phyloP scores from a whole-genome alignment of 305 asterid species.

The Fraxinus floribunda region DNA sequence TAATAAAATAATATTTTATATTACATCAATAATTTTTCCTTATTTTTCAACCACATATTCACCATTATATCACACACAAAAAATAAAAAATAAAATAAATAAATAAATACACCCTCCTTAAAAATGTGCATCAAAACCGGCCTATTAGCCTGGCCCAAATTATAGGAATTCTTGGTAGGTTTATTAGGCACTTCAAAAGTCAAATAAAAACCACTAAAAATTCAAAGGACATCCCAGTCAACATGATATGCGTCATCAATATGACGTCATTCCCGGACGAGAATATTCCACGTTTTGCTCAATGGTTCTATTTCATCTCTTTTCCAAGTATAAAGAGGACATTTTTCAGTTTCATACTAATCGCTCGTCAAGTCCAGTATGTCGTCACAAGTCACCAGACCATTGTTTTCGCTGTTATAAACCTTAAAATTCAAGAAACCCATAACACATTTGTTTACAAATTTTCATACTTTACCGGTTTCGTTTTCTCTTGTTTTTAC shows the following conservation, averaged over 20 bases:
- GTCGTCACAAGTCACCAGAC: not conserved
- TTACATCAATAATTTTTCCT: no score
- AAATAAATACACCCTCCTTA: no score
- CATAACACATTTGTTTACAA: not conserved
- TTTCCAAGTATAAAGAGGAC: no score
- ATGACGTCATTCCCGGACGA: not conserved
- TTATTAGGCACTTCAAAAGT: not conserved
- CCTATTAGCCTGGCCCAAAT: no score
- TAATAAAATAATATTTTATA: no score
- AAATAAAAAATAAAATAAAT: no score
- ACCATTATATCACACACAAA: no score
- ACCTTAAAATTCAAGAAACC: not conserved
- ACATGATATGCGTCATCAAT: not conserved
- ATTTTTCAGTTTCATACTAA: not conserved
- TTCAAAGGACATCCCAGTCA: not conserved
- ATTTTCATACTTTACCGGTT: not conserved
- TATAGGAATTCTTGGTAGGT: not conserved
- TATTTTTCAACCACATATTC: no score
- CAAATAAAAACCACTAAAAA: not conserved
- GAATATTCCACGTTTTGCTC: not conserved
- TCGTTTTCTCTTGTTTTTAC: slow-evolving; percentile 1
- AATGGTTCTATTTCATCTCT: not conserved
- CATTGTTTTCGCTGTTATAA: not conserved
- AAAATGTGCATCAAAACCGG: no score
- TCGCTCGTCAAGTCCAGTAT: not conserved